phyloP scores from a whole-genome alignment of 2,329 filamentous ascomycete genomes.

The Alternaria longipes region DNA sequence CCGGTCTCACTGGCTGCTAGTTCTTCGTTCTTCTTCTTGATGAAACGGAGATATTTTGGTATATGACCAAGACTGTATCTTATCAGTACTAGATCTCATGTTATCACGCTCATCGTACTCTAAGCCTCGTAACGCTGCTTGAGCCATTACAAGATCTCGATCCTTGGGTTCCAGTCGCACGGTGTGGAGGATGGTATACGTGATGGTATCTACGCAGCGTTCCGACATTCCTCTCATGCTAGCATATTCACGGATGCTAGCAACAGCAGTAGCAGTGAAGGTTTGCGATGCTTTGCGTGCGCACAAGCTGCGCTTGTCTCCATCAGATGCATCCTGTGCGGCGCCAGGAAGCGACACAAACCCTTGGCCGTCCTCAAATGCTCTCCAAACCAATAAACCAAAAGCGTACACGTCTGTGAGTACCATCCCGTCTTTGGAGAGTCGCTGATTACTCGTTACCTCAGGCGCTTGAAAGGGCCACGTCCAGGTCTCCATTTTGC shows the following conservation, averaged over 20 bases:
- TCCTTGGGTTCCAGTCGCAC: neutral
- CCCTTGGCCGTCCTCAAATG: slow-evolving; percentile 13
- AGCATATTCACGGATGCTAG: neutral
- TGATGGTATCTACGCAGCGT: neutral
- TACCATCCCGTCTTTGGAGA: slow-evolving; percentile 4
- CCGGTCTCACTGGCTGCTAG: neutral
- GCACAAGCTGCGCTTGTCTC: slow-evolving; percentile 2
- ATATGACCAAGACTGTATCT: neutral
- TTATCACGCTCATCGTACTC: neutral
- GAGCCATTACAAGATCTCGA: neutral
- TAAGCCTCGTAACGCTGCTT: neutral
- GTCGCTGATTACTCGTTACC: neutral
- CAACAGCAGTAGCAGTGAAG: neutral
- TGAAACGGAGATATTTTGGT: neutral
- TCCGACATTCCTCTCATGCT: neutral
- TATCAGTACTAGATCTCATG: neutral
- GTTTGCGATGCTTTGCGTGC: neutral
- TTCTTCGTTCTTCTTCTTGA: neutral
- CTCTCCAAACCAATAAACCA: slow-evolving; percentile 18
- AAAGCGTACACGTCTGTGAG: slow-evolving; percentile 22
- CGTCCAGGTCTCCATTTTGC: neutral
- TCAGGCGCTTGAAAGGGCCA: slow-evolving; percentile 21
- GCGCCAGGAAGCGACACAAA: slow-evolving; percentile 1
- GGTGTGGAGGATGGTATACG: neutral
- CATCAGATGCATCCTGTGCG: neutral